Evolutionary conservation across 1,139 yeast species (phyloP).

Genomic region (Lodderomyces theae): DNA sequence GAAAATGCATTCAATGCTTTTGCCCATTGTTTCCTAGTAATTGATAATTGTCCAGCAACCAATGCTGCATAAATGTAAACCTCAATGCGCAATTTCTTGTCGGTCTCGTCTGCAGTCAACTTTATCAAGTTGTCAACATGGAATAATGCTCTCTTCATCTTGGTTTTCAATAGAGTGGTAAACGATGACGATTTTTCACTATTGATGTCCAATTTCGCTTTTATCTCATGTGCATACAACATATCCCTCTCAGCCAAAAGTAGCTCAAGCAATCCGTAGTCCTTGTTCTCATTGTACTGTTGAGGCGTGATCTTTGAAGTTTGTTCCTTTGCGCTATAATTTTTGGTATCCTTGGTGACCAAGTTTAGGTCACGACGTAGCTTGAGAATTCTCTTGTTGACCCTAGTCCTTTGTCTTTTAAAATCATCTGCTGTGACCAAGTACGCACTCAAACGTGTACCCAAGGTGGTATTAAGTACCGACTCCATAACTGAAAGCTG

Average conservation of each 20-base stretch:
- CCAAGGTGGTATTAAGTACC: slow-evolving; percentile 45
- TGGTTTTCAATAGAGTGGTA: slow-evolving; percentile 58
- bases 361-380: slow-evolving; percentile 57
- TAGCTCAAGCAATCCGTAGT: slow-evolving; percentile 49
- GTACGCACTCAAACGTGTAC: slow-evolving; percentile 47
- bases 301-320: slow-evolving; percentile 39
- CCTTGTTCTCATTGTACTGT: slow-evolving; percentile 46
- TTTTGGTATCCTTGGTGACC: slow-evolving; percentile 56
- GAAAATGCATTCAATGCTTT: slow-evolving; percentile 53
- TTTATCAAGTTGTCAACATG: slow-evolving; percentile 44
- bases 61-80: slow-evolving; percentile 58
- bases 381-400: slow-evolving; percentile 49
- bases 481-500: slow-evolving; percentile 26
- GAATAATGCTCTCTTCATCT: slow-evolving; percentile 61
- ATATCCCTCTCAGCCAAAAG: slow-evolving; percentile 66
- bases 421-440: slow-evolving; percentile 52
- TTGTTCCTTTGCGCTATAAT: slow-evolving; percentile 47
- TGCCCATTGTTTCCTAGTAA: slow-evolving; percentile 60
- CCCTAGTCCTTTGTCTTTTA: slow-evolving; percentile 45
- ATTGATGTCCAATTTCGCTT: slow-evolving; percentile 53
- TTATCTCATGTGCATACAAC: slow-evolving; percentile 65
- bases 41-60: slow-evolving; percentile 55
- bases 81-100: slow-evolving; percentile 44
- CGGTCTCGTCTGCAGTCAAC: slow-evolving; percentile 33
- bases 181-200: slow-evolving; percentile 39